Evolutionary conservation across 768 basidiomycete genomes (phyloP).

Genomic region (Amyloporia xantha): DNA sequence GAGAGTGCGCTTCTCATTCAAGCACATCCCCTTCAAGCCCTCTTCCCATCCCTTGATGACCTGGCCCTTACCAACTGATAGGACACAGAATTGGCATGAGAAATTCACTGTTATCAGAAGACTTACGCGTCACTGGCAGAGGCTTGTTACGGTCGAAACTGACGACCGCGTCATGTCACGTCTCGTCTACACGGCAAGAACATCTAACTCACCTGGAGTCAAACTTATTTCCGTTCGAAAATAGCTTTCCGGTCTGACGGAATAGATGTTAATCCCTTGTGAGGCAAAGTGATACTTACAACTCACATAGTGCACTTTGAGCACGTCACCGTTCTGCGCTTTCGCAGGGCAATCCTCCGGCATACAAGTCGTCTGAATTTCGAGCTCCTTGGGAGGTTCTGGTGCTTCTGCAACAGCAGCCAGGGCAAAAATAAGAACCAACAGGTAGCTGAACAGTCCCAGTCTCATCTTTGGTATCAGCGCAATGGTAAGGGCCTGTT

Average conservation of each 20-base stretch:
- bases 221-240: conserved; percentile 72
- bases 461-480: neutral
- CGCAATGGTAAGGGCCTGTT: neutral
- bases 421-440: conserved; percentile 41
- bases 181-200: neutral
- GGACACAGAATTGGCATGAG: neutral
- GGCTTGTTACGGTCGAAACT: conserved; percentile 72
- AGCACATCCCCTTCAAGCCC: conserved; percentile 78
- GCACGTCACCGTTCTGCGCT: conserved; percentile 53
- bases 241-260: conserved; percentile 72
- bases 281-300: no score
- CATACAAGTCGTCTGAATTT: conserved; percentile 52
- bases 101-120: neutral
- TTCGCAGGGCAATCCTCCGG: conserved; percentile 52
- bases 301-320: conserved; percentile 77
- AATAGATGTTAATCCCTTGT: neutral
- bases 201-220: conserved; percentile 65
- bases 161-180: neutral
- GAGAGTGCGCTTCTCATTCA: conserved; percentile 81
- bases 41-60: conserved; percentile 86
- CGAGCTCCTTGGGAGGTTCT: conserved; percentile 47
- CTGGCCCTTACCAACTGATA: conserved; percentile 67
- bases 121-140: conserved; percentile 70
- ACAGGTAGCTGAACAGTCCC: conserved; percentile 37
- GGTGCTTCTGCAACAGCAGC: conserved; percentile 40